A percentile compares a stretch with the other conserved stretches of the same genome.
phyloP scores from a whole-genome alignment of 2,329 filamentous ascomycete species.

The Thielaviopsis ethacetica region DNA sequence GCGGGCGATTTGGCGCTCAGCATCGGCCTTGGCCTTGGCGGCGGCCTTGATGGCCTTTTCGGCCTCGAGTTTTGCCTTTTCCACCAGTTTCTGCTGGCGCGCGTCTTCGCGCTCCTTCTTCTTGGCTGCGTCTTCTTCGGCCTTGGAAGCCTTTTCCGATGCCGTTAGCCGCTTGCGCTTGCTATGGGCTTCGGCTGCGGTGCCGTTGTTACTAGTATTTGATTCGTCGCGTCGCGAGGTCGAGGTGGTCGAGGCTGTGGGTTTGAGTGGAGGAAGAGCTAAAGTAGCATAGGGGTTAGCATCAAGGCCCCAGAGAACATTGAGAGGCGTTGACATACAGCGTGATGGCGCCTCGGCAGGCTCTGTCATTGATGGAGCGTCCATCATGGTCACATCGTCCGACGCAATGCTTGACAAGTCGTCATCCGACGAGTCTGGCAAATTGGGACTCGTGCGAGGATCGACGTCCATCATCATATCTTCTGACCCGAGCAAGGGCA shows the following conservation, averaged over 20 bases:
- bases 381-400: constrained; percentile 6
- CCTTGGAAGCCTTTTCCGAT: constrained; percentile 23
- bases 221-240: not conserved
- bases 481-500: constrained; percentile 24
- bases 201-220: not conserved
- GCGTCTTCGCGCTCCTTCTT: constrained; percentile 21
- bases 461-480: constrained; percentile 29
- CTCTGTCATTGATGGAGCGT: not conserved
- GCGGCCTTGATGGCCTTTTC: constrained; percentile 23
- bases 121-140: constrained; percentile 22
- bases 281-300: constrained; percentile 21
- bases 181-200: constrained; percentile 17
- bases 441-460: constrained; percentile 29
- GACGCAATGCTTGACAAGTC: constrained; percentile 10
- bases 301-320: constrained; percentile 17
- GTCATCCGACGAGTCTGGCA: constrained; percentile 25
- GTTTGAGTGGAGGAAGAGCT: constrained; percentile 1
- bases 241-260: constrained; percentile 17
- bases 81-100: constrained; percentile 18
- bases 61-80: constrained; percentile 24
- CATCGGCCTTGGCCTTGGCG: constrained; percentile 16
- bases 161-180: constrained; percentile 29
- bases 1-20: constrained; percentile 24
- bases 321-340: constrained; percentile 12
- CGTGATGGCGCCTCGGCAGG: not conserved